These are phyloP conservation scores for Annulohypoxylon truncatum DNA, from an alignment of 2,329 filamentous ascomycete species.

Conservation along the genomic window DNA sequence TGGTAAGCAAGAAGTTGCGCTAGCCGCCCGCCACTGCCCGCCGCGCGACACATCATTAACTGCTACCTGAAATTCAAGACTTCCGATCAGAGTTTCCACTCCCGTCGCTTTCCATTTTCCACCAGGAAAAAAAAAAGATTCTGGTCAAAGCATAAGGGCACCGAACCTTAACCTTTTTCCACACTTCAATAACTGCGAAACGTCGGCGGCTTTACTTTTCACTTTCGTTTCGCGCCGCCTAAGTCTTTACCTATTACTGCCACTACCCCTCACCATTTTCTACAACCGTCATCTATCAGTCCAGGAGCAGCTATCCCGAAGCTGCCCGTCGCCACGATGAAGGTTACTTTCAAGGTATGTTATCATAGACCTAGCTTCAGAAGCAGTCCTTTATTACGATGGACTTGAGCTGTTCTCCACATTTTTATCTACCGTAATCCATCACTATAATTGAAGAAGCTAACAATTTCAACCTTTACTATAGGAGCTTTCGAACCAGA, in stretches of 20 bases:
- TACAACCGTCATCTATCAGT: constrained; percentile 28
- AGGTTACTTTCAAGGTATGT: constrained; percentile 74
- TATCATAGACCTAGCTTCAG: constrained; percentile 26
- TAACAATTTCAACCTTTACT: constrained; percentile 27
- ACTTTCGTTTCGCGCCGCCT: background rate
- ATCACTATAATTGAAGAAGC: constrained; percentile 8
- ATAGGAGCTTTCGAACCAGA: constrained; percentile 98
- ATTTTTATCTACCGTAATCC: background rate
- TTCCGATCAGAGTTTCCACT: constrained; percentile 32
- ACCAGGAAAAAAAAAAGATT: constrained; percentile 5
- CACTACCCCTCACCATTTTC: constrained; percentile 21
- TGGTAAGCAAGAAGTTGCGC: constrained; percentile 30
- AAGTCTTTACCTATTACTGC: background rate
- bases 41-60: constrained; percentile 43
- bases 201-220: constrained; percentile 1
- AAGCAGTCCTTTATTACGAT: constrained; percentile 4
- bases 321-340: constrained; percentile 64
- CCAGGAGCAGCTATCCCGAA: constrained; percentile 39
- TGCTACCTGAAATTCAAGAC: constrained; percentile 44
- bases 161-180: constrained; percentile 2
- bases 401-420: background rate
- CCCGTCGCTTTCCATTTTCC: constrained; percentile 33
- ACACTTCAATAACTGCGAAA: background rate
- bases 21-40: constrained; percentile 35
- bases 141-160: constrained; percentile 10